phyloP scores from a whole-genome alignment of 129 eudicot species.

The Flaveria robusta region DNA sequence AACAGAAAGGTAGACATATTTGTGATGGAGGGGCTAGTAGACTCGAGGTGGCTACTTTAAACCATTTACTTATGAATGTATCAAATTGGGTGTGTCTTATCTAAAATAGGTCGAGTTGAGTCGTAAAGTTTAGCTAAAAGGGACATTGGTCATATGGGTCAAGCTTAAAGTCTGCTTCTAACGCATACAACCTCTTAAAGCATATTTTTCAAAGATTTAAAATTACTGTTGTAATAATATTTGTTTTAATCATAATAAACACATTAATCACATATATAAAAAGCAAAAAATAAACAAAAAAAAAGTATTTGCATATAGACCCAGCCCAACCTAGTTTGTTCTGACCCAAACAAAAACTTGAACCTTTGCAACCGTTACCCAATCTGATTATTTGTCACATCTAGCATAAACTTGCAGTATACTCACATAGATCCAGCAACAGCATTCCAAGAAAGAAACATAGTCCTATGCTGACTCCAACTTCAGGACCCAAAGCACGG shows the following conservation, averaged over 20 bases:
- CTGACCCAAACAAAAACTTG: not conserved
- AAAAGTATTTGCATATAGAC: not conserved
- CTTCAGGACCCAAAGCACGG: constrained; percentile 99
- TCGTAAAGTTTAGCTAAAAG: not conserved
- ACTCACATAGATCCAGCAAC: constrained; percentile 99
- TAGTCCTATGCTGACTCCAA: constrained; percentile 99
- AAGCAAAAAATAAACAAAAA: not conserved
- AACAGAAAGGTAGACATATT: not conserved
- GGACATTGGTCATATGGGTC: constrained; percentile 7
- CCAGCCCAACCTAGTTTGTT: not conserved
- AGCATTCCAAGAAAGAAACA: constrained; percentile 97
- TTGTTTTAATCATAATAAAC: not conserved
- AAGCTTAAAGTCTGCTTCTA: constrained; percentile 10
- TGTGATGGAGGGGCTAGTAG: not conserved
- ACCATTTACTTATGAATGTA: not conserved
- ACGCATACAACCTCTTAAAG: constrained; percentile 5
- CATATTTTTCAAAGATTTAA: not conserved
- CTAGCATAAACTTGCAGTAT: constrained; percentile 3
- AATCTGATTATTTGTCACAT: not conserved
- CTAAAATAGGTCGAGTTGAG: not conserved
- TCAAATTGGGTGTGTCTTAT: not conserved
- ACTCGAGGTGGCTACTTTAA: not conserved
- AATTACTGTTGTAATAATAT: not conserved
- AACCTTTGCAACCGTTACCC: not conserved
- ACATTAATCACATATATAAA: not conserved